Conservation (phyloP, 768 basidiomycete genomes). For the Erythrobasidium yunnanense region DNA sequence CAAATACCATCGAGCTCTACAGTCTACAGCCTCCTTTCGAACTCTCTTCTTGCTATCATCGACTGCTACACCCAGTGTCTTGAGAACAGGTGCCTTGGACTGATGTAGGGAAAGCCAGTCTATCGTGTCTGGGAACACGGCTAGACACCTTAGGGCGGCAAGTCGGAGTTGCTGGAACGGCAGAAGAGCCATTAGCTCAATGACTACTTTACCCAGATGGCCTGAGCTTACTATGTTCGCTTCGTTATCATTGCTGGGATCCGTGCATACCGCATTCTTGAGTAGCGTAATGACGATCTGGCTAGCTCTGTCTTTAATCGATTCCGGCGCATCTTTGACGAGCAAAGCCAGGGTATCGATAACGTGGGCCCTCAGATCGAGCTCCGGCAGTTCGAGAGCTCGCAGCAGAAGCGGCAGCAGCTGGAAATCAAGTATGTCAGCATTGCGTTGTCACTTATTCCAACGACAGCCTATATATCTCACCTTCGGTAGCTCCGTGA, state of each 20-base stretch:
- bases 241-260: not conserved
- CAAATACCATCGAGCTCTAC: conserved; percentile 47
- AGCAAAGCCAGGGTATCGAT: conserved; percentile 67
- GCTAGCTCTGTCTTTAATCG: conserved; percentile 58
- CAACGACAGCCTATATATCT: too few relatives aligned
- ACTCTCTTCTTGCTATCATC: conserved; percentile 84
- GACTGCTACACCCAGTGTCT: conserved; percentile 60
- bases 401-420: conserved; percentile 78
- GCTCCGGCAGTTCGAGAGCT: conserved; percentile 65
- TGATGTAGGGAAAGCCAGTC: conserved; percentile 76
- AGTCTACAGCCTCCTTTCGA: conserved; percentile 77
- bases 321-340: conserved; percentile 48
- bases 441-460: too few relatives aligned
- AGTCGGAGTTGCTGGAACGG: conserved; percentile 57
- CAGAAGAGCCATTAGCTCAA: not conserved
- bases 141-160: conserved; percentile 64
- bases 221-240: conserved; percentile 23
- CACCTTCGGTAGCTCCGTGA: conserved; percentile 54
- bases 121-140: conserved; percentile 60
- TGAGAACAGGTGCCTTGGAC: conserved; percentile 60
- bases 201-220: not conserved
- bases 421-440: conserved; percentile 44
- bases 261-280: conserved; percentile 44
- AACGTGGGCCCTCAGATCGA: conserved; percentile 62
- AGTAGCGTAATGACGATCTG: conserved; percentile 64